Evolutionary conservation across 2,329 filamentous ascomycete species (phyloP), one percentile per base, ranked within the genome.

Genomic region (Colletotrichum sublineola): DNA sequence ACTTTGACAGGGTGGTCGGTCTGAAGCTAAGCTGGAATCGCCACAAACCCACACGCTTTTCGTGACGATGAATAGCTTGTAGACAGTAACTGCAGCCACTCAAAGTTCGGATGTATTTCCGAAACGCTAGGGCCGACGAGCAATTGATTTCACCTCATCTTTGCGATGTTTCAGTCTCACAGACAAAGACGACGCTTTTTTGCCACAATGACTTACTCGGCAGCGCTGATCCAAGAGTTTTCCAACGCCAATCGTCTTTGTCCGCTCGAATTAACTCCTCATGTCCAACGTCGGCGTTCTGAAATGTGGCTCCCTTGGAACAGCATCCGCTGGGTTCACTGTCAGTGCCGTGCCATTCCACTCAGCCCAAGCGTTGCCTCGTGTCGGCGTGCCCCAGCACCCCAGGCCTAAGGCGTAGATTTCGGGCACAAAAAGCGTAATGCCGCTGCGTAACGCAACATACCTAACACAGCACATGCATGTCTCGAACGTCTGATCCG

Each of bases 131-230:
- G 60, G 55, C 67, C 70, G 67, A 52, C 46, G 40, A 29, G 46
- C 48, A 61, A 65, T 55, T 42, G 67, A 73, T 73, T 73, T 73
- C 70, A 70, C 70, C 70, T 63, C 61, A 70, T 65, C 55, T 73
- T 50, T 31, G 40, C 55, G 53, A 61, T 70, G 70, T 73, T 73
- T 73, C 70, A 73, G 70, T 55, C 31, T 70, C 60, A 65, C 66
- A n/a, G 61, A 73, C 67, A 65, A 70, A 65, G 70, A 73, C 70
- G 70, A 73, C 70, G 70, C 70, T 44, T 64, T 64, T 73, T 70
- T 52, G 66, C 70, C 70, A 73, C 70, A 55, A 40, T 14, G 46
- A 61, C 48, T 55, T 50, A 40, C 48, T 61, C 66, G 31, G 55
- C 55, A 42, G 18, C 52, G 53, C 64, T 64, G 69, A 68, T 38